Conservation (phyloP, 345 rosid genomes). For the Bruguiera sexangula region DNA sequence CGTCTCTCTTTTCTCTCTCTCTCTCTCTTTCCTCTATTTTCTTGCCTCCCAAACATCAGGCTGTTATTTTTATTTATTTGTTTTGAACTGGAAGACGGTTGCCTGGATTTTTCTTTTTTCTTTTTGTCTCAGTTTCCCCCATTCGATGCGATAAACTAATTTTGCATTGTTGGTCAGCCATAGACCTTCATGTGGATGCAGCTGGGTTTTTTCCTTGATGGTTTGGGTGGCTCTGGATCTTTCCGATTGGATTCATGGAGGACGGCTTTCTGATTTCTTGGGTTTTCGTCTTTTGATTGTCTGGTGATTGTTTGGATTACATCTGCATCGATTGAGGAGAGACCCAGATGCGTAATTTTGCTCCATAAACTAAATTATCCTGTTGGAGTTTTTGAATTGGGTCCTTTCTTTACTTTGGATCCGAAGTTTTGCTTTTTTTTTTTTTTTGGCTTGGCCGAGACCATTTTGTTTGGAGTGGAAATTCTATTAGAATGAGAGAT, state of each 20-base stretch:
- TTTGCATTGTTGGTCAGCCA: neutral
- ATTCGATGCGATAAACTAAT: neutral
- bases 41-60: neutral
- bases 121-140: neutral
- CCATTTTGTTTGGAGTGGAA: conserved; percentile 13
- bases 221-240: conserved; percentile 25
- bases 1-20: neutral
- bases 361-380: neutral
- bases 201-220: conserved; percentile 19
- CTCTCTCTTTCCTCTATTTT: neutral
- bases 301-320: conserved; percentile 20
- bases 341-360: neutral
- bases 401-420: neutral
- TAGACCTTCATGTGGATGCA: conserved; percentile 13
- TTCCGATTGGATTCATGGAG: conserved; percentile 16
- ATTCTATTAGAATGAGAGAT: conserved; percentile 6
- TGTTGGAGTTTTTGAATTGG: conserved; percentile 13
- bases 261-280: conserved; percentile 13
- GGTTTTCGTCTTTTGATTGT: conserved; percentile 21
- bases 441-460: conserved; percentile 5
- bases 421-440: conserved; percentile 2
- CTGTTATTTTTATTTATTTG: neutral
- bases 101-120: neutral
- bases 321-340: conserved; percentile 17
- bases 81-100: neutral